Evolutionary conservation across 306 rosid species (phyloP), one percentile per base, ranked within the genome.

Genomic region (Vigna reflexopilosa): DNA sequence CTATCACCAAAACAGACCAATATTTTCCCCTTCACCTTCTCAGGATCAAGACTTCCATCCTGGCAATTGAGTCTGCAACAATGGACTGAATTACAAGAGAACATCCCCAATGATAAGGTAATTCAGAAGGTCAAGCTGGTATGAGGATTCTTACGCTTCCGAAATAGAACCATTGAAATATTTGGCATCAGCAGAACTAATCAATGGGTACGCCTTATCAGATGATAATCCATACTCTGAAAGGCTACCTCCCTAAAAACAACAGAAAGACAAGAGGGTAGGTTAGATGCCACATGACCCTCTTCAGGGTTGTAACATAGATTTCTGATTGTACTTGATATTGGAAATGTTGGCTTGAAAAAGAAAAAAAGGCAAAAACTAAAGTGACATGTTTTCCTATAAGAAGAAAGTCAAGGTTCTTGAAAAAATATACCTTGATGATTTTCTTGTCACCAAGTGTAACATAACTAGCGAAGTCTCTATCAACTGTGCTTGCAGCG

Each of bases 401-500:
- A 36, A 68, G 45, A 45, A 36, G 11, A 15, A 44, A 17, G 4
- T 19, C 20, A 45, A 38, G 68, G 22, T 11, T 22, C 2, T 55
- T 14, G 2, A 38, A 3, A 2, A 3, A 58, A 8, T 42, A 42
- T 87, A 76, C 90, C 90, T 64, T 32, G 14, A 93, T 0, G 19
- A 71, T 77, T 72, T 76, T 86, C 51, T 58, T 76, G 83, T 88
- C 32, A 61, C 87, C 97, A 70, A 93, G 91, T 1, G 83, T 67
- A 48, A 89, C 71, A 76, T 73, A 82, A 78, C 40, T 87, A 4
- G 38, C 0, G 26, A 89, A 89, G 1, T 76, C 68, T 51, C 92
- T 72, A 52, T 91, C 90, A 20, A 83, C 22, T 1, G 97, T 89
- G 81, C 93, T 91, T n/a, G 98, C 98, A 14, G 70, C 98, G 70